Base-by-base conservation (phyloP, 1,139 yeast genomes). In the Yamadazyma blattariae region DNA sequence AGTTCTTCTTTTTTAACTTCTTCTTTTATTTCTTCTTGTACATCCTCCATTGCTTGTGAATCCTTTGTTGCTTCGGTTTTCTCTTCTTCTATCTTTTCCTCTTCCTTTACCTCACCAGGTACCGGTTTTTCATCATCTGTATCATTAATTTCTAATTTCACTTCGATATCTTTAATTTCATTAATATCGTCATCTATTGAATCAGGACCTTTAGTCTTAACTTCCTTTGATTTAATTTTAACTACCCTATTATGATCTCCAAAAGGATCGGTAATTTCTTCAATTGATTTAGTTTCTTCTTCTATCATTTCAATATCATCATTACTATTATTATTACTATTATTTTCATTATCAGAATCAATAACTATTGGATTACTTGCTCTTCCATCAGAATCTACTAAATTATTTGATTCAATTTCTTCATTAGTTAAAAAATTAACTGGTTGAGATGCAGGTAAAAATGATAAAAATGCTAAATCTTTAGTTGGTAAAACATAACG, bases 391-490 rank as follows among this genome's bases (percentile, higher is more conserved):
- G 8, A 20, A 13, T 15, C 12, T 15, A 21, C 16, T n/a, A n/a
- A n/a, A n/a, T n/a, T n/a, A n/a, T n/a, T n/a, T n/a, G n/a, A n/a
- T n/a, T n/a, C n/a, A n/a, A n/a, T n/a, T 8, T 4, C 6, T 11
- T 30, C 18, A 22, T 34, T 14, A 24, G 35, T 25, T 66, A 28
- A 14, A 54, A 82, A 82, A 31, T 73, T 77, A 14, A 82, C 88
- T 23, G 77, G 79, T 35, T 78, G 77, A 11, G 80, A 77, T 28
- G 84, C 73, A 1, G 92, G 92, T 33, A 88, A 79, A 46, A 92
- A 83, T 1, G 97, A 92, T 45, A 92, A 67, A 52, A 84, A 90
- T 0, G 96, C 97, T 44, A 92, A 67, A 44, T 88, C 95, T 46
- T 80, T 81, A 22, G 79, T 77, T 0, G 98, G 98, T 5, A 82